Base-by-base conservation (phyloP, 176 grass and related monocot species). In the Carex myosuroides region DNA sequence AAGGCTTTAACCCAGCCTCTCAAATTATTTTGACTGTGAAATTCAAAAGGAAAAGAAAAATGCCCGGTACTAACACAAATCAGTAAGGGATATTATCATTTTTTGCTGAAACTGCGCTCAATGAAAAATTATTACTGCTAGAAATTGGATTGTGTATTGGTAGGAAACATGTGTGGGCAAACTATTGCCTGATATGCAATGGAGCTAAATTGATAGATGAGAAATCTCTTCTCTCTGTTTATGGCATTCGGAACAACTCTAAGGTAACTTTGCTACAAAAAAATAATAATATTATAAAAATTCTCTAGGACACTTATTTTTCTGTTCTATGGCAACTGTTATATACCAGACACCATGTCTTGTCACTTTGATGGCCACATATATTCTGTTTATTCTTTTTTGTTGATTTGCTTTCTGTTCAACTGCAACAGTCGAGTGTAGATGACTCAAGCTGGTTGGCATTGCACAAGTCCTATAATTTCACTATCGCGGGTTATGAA, bases 81-180 rank as follows among this genome's bases (percentile, higher is more conserved):
- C 20, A 75, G 18, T 21, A 22, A 5, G 70, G 13, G 9, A 68
- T 50, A 13, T 72, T 13, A 44, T 24, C 21, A 32, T 77, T 55
- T 13, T 77, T 77, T 77, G 70, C 8, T 76, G 46, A 52, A 74
- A 76, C 46, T 17, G 46, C 18, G 0, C 42, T 48, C 20, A 55
- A 76, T 26, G 21, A 54, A 67, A 67, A 37, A 16, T 67, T 67
- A 14, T 69, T 12, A 69, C 32, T 18, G 65, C 32, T 39, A 39
- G 32, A 69, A 77, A 32, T 55, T 56, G 50, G 50, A 32, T 56
- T 56, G 24, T 56, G 0, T 46, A 41, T 64, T 81, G 55, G 33
- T 81, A 81, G 79, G 95, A 98, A 92, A 60, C 92, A 98, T 87
- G 85, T 98, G 81, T 95, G 95, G 95, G 91, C 84, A 13, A 98